A percentile compares a stretch with the other conserved stretches of the same genome.
These are phyloP conservation scores for Auricularia auricula-judae DNA, from an alignment of 768 basidiomycete species.

Conservation along the genomic window DNA sequence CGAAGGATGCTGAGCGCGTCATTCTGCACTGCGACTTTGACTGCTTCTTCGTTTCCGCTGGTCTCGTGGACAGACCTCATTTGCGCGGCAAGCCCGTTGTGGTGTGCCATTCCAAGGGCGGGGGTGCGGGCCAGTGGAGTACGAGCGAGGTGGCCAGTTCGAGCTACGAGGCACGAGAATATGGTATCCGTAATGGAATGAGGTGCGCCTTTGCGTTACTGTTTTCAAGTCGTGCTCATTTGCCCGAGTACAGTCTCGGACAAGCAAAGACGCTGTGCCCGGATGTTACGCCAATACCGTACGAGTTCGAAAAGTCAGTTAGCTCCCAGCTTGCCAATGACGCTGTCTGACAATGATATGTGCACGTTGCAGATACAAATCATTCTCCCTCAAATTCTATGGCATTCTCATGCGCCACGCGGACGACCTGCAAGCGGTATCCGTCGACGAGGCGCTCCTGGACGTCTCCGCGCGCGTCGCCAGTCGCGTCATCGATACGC, in stretches of 20 bases:
- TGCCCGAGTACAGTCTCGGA: constrained; percentile 42
- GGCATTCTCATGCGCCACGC: constrained; percentile 83
- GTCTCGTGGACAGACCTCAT: constrained; percentile 67
- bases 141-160: constrained; percentile 94
- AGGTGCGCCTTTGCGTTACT: constrained; percentile 38
- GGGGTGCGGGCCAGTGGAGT: constrained; percentile 57
- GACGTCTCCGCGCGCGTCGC: constrained; percentile 49
- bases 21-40: constrained; percentile 96
- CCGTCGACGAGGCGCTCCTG: constrained; percentile 91
- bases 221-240: neutral
- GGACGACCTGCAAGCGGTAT: constrained; percentile 89
- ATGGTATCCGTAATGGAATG: constrained; percentile 92
- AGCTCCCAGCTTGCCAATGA: too few species aligned
- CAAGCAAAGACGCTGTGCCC: constrained; percentile 74
- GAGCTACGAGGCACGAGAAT: constrained; percentile 84
- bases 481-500: too few species aligned
- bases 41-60: constrained; percentile 94
- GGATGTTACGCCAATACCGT: constrained; percentile 65
- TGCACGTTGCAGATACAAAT: constrained; percentile 52
- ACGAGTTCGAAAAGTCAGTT: constrained; percentile 78
- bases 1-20: constrained; percentile 39
- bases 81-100: constrained; percentile 82
- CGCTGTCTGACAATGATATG: too few species aligned
- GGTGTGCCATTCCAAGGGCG: constrained; percentile 88
- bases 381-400: constrained; percentile 80